Base-by-base conservation (phyloP, 495 filamentous ascomycete species). In the Haplographium delicatum region DNA sequence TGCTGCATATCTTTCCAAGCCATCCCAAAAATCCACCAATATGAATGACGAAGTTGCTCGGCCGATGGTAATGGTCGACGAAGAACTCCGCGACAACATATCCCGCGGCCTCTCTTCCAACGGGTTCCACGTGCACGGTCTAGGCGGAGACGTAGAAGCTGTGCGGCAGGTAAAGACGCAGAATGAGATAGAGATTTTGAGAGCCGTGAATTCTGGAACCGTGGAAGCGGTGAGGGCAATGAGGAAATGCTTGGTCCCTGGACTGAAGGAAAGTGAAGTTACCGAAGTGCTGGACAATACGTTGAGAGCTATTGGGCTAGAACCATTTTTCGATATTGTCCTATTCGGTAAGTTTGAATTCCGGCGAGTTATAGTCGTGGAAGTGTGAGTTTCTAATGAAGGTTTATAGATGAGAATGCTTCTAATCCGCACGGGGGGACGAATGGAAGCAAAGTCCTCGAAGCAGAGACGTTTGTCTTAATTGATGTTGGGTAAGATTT, bases 41-140 rank as follows among this genome's bases (percentile, higher is more conserved):
- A 51, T 13, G 35, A 47, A 40, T n/a, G n/a, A n/a, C n/a, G n/a
- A n/a, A n/a, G n/a, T n/a, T n/a, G n/a, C n/a, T n/a, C n/a, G n/a
- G n/a, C 68, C 70, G 18, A 72, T 58, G 24, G 46, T 78, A 24
- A 76, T 80, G 69, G 69, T 79, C 5, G 76, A 81, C 46, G 78
- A 80, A 46, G 75, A 81, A 53, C 73, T 78, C 65, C 67, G 76
- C 2, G 75, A 80, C 55, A 80, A 75, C 52, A 77, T 81, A 19
- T 63, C 68, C 22, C 64, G 76, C 11, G 75, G 75, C 1, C 62
- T 80, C 2, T 60, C 50, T n/a, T 40, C 59, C 1, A 66, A 57
- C 15, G 74, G 76, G 3, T 78, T 80, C 40, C 64, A 75, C 7
- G 65, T 73, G 22, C 47, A 68, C 3, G 75, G 74, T 4, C 52